Base-by-base conservation (phyloP, 805 yeast species). In the Kodamaea nitidulidarum region DNA sequence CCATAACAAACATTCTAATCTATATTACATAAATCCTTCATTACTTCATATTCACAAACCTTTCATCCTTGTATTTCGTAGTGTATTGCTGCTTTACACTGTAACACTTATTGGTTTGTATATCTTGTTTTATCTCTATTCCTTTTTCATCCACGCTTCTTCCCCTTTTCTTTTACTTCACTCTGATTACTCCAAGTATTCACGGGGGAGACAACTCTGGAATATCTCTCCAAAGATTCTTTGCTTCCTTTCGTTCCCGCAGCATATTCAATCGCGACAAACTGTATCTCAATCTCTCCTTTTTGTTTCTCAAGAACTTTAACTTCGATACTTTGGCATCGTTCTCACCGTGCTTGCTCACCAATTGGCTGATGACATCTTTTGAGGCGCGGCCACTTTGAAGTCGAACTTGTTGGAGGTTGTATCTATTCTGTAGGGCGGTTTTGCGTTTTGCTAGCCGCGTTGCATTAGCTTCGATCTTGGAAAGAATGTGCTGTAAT, bases 261-360 rank as follows among this genome's bases (percentile, higher is more conserved):
- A 50, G 55, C n/a, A 49, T 40, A 12, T 40, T 48, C 36, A 46
- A 26, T 26, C 56, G 40, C 14, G 68, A 55, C 40, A 70, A 49
- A 32, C 61, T 58, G 47, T 67, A 63, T 56, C 63, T 62, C 52
- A 73, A 56, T 37, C 78, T 52, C 41, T 70, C 69, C 51, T 63
- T 70, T 56, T 72, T 69, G 43, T 67, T 58, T 43, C 60, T 59
- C 42, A 75, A 47, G 32, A 64, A 55, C 43, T 61, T 59, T 46
- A 75, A 54, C 30, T 64, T 53, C 6, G 65, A 65, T 12, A 70
- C 32, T 31, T 71, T 69, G 34, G 45, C 58, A 8, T 59, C 63
- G 17, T 60, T 43, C 7, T 38, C 31, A 11, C 34, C 32, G 12
- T 38, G 35, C 4, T 17, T 36, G 22, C 24, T 32, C 30, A 32